Evolutionary conservation across 805 yeast species (phyloP).

Genomic region (Sugiyamaella qingdaonensis): DNA sequence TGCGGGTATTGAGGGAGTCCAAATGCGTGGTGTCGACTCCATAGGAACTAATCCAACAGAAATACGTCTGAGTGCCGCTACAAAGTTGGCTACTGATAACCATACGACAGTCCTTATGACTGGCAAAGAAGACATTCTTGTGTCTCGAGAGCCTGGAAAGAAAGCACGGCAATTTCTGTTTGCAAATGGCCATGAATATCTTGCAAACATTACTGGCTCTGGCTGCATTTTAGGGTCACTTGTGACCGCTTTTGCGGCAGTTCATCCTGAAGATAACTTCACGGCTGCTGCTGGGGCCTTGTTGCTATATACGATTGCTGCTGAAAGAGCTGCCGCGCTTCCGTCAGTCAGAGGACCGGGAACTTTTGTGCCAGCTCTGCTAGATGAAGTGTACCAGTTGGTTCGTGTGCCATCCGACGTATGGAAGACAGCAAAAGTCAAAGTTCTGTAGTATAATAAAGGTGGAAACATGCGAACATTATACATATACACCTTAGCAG

Average conservation of each 20-base stretch:
- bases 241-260: slow-evolving; percentile 55
- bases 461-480: too few relatives aligned
- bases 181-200: slow-evolving; percentile 55
- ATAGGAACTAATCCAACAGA: slow-evolving; percentile 19
- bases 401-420: slow-evolving; percentile 3
- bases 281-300: slow-evolving; percentile 55
- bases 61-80: slow-evolving; percentile 40
- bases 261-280: slow-evolving; percentile 37
- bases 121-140: slow-evolving; percentile 53
- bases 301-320: slow-evolving; percentile 55
- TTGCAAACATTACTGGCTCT: slow-evolving; percentile 71
- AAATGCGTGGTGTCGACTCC: slow-evolving; percentile 75
- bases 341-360: slow-evolving; percentile 47
- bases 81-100: slow-evolving; percentile 46
- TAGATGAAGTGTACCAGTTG: slow-evolving; percentile 39
- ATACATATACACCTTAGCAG: too few relatives aligned
- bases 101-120: slow-evolving; percentile 66
- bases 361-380: slow-evolving; percentile 43
- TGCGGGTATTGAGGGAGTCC: slow-evolving; percentile 43
- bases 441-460: not conserved
- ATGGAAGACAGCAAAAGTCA: slow-evolving; percentile 9
- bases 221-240: slow-evolving; percentile 81
- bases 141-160: slow-evolving; percentile 27
- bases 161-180: slow-evolving; percentile 29
- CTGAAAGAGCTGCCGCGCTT: slow-evolving; percentile 45